Base-by-base conservation (phyloP, 768 basidiomycete species). In the Amanita phalloides region DNA sequence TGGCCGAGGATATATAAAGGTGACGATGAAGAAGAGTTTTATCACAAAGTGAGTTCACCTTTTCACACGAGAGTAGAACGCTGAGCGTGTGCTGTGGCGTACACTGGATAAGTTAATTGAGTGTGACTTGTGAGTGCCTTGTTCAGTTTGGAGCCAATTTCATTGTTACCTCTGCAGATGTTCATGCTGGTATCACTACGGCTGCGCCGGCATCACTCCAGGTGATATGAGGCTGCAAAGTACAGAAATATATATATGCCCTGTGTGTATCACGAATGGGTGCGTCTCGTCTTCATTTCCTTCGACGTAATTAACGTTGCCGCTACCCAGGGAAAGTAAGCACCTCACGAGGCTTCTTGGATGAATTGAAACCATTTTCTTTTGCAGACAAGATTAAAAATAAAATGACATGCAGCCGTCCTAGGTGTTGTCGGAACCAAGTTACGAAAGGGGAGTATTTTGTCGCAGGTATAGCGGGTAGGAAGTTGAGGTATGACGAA, bases 141-240 rank as follows among this genome's bases (percentile, higher is more conserved):
- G 11, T 32, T 44, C 11, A 23, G 11, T 10, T 33, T 38, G 21
- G 23, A 20, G 6, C 38, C 39, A 33, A 35, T 37, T 9, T 32
- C 6, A 28, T 35, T 21, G 6, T 11, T 44, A 11, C 39, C 37
- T 45, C 26, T 3, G 23, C 28, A 75, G 74, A 4, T 76, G 74
- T 49, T 61, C 65, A 1, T 44, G 55, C 50, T 77, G 77, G 78
- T 78, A 74, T 51, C 78, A 79, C 50, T 74, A 71, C 50, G 78
- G 73, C 5, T 79, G 78, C 51, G 70, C 71, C 25, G 76, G 70
- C 13, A 61, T 78, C 36, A 50, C 45, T 10, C 41, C 60, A 2
- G 61, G 57, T 0, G 76, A 79, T 54, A 50, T 59, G 1, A 64
- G 74, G n/a, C 51, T 74, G 26, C 61, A 64, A 35, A 56, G 56